Base-by-base conservation (phyloP, 2,329 filamentous ascomycete genomes). In the Sporothrix inflata region DNA sequence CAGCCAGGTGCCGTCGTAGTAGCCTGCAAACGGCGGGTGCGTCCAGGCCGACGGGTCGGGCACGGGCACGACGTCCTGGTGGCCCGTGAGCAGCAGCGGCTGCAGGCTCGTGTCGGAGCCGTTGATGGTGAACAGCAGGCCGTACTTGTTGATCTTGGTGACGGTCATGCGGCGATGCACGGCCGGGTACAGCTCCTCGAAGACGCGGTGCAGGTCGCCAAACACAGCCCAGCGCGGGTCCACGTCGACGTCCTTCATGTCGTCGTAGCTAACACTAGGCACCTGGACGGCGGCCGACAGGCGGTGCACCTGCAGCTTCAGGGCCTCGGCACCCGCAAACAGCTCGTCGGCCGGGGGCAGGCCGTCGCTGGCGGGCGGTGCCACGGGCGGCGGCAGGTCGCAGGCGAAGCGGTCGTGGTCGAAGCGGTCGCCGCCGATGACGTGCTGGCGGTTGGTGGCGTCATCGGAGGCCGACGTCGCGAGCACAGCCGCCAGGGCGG, bases 21-120 rank as follows among this genome's bases (percentile, higher is more conserved):
- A 76, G 8, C 87, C 88, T n/a, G 84, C 84, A 75, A 86, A 91
- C 0, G 89, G 89, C 0, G 87, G 86, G 78, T 90, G 80, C 0
- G 84, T 88, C 89, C 89, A 91, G 53, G 86, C 81, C 0, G 85
- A 86, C 4, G 85, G 81, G 6, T 84, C 81, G 1, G 83, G 82
- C 0, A 89, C 88, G 1, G 88, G 88, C 2, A 91, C 89, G 9
- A 89, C 88, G 77, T 91, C 89, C 77, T 90, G 88, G 78, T 91
- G 89, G 1, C 88, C 89, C 82, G 89, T 87, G 49, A 91, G 80
- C 27, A 91, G 79, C 3, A 85, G 84, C 0, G 88, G 88, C 78
- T 87, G 88, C 49, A 89, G 79, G 1, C 76, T 78, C 2, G 78
- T 73, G 47, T 89, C 81, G 7, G 80, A 82, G 4, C 89, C 89